Conservation (phyloP, 2,329 filamentous ascomycete genomes). For the Neonectria punicea region DNA sequence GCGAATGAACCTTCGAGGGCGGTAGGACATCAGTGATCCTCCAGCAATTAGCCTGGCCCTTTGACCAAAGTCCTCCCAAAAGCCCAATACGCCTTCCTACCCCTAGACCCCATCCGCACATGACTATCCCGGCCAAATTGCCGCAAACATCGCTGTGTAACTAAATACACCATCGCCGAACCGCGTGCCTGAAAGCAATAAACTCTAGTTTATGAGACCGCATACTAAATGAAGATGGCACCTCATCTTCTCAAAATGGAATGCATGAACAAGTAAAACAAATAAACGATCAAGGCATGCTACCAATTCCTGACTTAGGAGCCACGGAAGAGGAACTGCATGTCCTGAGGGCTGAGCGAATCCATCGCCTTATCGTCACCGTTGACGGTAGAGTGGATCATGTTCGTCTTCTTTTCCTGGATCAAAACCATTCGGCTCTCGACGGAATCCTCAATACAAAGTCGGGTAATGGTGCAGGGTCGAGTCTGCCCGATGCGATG, state of each 20-base stretch:
- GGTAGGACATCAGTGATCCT: not conserved
- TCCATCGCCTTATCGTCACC: constrained; percentile 91
- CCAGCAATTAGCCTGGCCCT: not conserved
- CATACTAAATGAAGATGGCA: not conserved
- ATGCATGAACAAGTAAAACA: not conserved
- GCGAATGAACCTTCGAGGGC: too few relatives aligned
- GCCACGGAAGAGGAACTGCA: constrained; percentile 96
- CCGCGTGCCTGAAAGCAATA: not conserved
- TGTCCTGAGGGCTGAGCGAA: constrained; percentile 87
- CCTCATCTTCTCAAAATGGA: not conserved
- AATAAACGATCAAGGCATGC: not conserved
- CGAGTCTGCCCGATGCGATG: constrained; percentile 96
- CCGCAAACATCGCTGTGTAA: not conserved
- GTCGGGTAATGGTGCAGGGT: constrained; percentile 91
- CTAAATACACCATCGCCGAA: not conserved
- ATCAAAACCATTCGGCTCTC: constrained; percentile 95
- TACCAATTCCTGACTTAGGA: constrained; percentile 42
- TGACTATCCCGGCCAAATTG: not conserved
- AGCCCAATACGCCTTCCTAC: not conserved
- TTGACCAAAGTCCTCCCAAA: not conserved
- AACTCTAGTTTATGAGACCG: not conserved
- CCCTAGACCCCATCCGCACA: not conserved
- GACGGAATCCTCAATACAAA: constrained; percentile 97
- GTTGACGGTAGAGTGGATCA: constrained; percentile 98
- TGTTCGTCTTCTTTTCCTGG: constrained; percentile 98